Evolutionary conservation across 495 filamentous ascomycete species (phyloP).

Genomic region (Aspergillus coremiiformis): DNA sequence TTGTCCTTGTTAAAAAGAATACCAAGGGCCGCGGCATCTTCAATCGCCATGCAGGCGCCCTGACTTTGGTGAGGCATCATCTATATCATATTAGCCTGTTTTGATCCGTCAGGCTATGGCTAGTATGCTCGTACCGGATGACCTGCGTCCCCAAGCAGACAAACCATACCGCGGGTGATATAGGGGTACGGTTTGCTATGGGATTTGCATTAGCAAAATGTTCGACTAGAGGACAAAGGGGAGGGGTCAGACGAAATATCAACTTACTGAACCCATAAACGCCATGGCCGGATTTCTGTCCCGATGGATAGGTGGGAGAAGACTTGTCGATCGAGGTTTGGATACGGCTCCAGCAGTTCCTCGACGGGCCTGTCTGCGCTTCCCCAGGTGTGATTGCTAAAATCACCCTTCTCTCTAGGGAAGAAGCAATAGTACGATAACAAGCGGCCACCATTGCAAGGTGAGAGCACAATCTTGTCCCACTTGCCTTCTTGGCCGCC

Average conservation of each 20-base stretch:
- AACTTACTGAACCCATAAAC: conserved; percentile 40
- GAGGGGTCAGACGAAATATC: neutral
- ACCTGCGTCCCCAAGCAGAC: conserved; percentile 34
- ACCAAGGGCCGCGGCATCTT: conserved; percentile 43
- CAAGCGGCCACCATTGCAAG: conserved; percentile 40
- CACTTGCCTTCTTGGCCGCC: conserved; percentile 42
- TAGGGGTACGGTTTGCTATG: conserved; percentile 34
- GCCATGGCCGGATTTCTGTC: conserved; percentile 42
- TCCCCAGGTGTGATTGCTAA: conserved; percentile 36
- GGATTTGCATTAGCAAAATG: neutral
- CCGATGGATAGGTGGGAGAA: conserved; percentile 32
- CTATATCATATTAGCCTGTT: conserved; percentile 4
- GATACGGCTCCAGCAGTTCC: conserved; percentile 40
- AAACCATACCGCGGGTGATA: conserved; percentile 24
- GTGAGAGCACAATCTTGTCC: conserved; percentile 44
- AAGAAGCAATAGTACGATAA: conserved; percentile 48
- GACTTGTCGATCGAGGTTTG: conserved; percentile 35
- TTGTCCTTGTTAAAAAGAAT: conserved; percentile 38
- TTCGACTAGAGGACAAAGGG: neutral
- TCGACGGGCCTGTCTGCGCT: conserved; percentile 29
- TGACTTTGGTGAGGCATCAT: conserved; percentile 50
- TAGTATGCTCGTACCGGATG: conserved; percentile 21
- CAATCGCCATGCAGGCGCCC: conserved; percentile 45
- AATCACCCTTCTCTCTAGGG: conserved; percentile 36
- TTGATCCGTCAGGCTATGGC: neutral